A percentile compares a stretch with the other conserved stretches of the same genome.
Conservation (phyloP, 805 yeast species). For the Kodamaea lidongshanica region DNA sequence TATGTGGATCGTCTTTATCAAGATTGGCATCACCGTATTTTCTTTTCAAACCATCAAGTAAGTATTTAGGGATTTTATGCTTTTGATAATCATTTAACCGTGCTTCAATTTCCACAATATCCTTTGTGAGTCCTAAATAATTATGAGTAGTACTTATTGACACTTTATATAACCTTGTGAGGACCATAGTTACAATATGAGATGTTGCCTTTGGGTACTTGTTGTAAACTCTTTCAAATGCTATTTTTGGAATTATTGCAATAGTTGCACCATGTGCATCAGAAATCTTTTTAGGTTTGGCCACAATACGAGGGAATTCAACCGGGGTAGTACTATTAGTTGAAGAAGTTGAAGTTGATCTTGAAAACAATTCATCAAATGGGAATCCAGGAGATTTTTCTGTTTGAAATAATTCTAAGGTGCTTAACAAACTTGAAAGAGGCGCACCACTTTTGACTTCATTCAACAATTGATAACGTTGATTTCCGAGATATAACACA, state of each 20-base stretch:
- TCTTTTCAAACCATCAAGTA: too few species aligned
- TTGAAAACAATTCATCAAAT: conserved; percentile 4
- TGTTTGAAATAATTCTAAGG: conserved; percentile 59
- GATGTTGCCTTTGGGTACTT: conserved; percentile 87
- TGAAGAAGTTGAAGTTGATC: conserved; percentile 7
- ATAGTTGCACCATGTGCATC: conserved; percentile 58
- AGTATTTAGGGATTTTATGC: too few species aligned
- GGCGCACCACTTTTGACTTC: conserved; percentile 82
- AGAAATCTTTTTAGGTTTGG: conserved; percentile 48
- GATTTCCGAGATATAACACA: conserved; percentile 45
- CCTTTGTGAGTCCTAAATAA: conserved; percentile 78
- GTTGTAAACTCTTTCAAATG: conserved; percentile 64
- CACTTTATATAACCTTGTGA: conserved; percentile 80
- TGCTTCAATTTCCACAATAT: conserved; percentile 71
- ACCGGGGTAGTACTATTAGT: neutral
- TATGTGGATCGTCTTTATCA: too few species aligned
- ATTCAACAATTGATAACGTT: conserved; percentile 66
- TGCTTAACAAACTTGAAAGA: conserved; percentile 73
- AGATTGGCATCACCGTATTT: too few species aligned
- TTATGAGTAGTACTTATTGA: conserved; percentile 86
- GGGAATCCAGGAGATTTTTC: conserved; percentile 1
- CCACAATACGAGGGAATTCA: conserved; percentile 45
- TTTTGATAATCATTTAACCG: conserved; percentile 46
- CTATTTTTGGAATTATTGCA: conserved; percentile 83
- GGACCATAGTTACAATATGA: conserved; percentile 87